Conservation (phyloP, 2,329 filamentous ascomycete genomes). For the Verticillium zaregamsianum region DNA sequence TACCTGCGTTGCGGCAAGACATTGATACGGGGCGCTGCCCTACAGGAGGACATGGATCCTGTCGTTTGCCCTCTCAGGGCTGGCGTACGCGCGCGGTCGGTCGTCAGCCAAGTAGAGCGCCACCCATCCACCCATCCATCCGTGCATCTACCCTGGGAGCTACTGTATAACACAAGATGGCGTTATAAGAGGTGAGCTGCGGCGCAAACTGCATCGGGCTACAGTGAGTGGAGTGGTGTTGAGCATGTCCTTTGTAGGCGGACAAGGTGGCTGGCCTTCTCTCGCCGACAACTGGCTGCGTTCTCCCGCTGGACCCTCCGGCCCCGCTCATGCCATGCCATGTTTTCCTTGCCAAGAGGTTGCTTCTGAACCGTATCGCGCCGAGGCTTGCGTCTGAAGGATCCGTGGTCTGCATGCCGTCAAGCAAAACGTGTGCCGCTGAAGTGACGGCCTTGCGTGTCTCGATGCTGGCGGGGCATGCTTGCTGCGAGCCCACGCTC, state of each 20-base stretch:
- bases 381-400: not conserved
- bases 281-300: not conserved
- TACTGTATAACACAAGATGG: not conserved
- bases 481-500: too few species aligned
- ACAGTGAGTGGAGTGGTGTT: not conserved
- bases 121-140: not conserved
- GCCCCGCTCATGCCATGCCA: not conserved
- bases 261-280: not conserved
- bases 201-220: not conserved
- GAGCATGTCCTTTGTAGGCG: too few species aligned
- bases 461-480: not conserved
- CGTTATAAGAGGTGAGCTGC: not conserved
- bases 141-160: not conserved
- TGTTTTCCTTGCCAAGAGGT: not conserved
- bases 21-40: not conserved
- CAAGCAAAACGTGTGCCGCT: not conserved
- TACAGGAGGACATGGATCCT: too few species aligned
- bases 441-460: not conserved
- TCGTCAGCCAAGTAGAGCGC: not conserved
- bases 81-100: not conserved
- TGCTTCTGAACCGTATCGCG: not conserved
- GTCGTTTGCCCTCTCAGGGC: not conserved
- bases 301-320: not conserved
- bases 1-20: not conserved
- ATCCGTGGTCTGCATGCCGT: not conserved